Evolutionary conservation across 768 basidiomycete species (phyloP), one percentile per base, ranked within the genome.

Genomic region (Auricularia cornea): DNA sequence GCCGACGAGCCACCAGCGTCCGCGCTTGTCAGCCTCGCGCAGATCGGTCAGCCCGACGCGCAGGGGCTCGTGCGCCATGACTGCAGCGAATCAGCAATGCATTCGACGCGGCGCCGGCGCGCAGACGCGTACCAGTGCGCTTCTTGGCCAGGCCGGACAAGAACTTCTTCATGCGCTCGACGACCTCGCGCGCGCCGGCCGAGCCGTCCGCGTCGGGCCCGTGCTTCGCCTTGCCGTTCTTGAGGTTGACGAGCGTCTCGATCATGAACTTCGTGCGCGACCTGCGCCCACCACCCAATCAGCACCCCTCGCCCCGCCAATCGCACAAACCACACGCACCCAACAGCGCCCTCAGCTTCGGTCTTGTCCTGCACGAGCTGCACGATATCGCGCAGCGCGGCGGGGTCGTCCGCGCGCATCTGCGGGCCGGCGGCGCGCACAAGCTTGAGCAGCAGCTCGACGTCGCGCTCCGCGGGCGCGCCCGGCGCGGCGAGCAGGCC

Each of bases 1-100:
- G 20, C 96, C 97, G 38, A 98, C 92, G 2, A 98, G 81, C 96
- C 97, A 98, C 97, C 97, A 98, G 77, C 97, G 97, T 3, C 95
- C 97, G 71, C 87, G 90, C 12, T 82, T 89, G 62, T 92, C 86
- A 1, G 93, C 87, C 0, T 86, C 83, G 64, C 84, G 90, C 4
- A 98, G 81, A 74, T 98, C 96, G n/a, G 80, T 79, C 28, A 98
- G 79, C 0, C 90, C 86, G 1, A 97, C 85, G 6, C 94, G 87
- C 8, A 99, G 79, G 0, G 94, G 87, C 54, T 98, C 97, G 69
- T 92, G 86, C 0, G 87, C 84, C 60, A 88, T 78, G 5, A 93
- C 94, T 95, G 63, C 44, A 60, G 40, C 31, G 63, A 16, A 44
- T 35, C 40, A 28, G n/a, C 44, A 51, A 38, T 29, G 6, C 59